Conservation (phyloP, 768 basidiomycete species). For the Phylloporus rhodoxanthus region DNA sequence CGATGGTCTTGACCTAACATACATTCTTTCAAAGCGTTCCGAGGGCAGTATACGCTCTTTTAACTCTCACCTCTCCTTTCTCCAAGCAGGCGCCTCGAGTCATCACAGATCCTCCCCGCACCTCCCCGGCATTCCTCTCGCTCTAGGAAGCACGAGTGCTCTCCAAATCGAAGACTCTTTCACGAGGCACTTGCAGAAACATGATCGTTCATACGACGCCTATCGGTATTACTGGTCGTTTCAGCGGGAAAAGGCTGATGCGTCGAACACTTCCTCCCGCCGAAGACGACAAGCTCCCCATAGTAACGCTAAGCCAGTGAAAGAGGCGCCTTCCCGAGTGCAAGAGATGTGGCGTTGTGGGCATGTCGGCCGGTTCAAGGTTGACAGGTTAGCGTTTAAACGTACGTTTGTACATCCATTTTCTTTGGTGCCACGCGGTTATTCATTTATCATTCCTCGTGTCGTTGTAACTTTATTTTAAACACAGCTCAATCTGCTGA, state of each 20-base stretch:
- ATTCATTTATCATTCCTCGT: background rate
- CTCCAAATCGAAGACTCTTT: slow-evolving; percentile 39
- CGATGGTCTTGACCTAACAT: slow-evolving; percentile 43
- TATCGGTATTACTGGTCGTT: slow-evolving; percentile 54
- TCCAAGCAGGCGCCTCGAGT: background rate
- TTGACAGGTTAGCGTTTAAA: slow-evolving; percentile 40
- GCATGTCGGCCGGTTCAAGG: slow-evolving; percentile 58
- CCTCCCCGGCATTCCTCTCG: slow-evolving; percentile 17
- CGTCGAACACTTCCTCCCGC: slow-evolving; percentile 17
- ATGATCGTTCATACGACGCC: slow-evolving; percentile 41
- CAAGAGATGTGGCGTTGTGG: slow-evolving; percentile 67
- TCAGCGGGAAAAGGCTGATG: slow-evolving; percentile 45
- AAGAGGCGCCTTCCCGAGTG: slow-evolving; percentile 19
- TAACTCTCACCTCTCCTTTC: slow-evolving; percentile 20
- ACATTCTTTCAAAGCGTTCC: slow-evolving; percentile 33
- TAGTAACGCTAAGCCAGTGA: slow-evolving; percentile 11
- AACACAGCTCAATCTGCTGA: slow-evolving; percentile 38
- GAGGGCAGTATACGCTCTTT: slow-evolving; percentile 33
- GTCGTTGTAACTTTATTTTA: background rate
- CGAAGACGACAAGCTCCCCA: slow-evolving; percentile 20
- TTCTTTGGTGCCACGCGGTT: slow-evolving; percentile 11
- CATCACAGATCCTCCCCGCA: slow-evolving; percentile 21
- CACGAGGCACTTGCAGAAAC: slow-evolving; percentile 29
- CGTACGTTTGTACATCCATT: slow-evolving; percentile 28
- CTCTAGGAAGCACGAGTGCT: slow-evolving; percentile 31